A percentile compares a stretch with the other conserved stretches of the same genome.
phyloP scores from a whole-genome alignment of 2,329 filamentous ascomycete genomes.

The Aspergillus quadricinctus region DNA sequence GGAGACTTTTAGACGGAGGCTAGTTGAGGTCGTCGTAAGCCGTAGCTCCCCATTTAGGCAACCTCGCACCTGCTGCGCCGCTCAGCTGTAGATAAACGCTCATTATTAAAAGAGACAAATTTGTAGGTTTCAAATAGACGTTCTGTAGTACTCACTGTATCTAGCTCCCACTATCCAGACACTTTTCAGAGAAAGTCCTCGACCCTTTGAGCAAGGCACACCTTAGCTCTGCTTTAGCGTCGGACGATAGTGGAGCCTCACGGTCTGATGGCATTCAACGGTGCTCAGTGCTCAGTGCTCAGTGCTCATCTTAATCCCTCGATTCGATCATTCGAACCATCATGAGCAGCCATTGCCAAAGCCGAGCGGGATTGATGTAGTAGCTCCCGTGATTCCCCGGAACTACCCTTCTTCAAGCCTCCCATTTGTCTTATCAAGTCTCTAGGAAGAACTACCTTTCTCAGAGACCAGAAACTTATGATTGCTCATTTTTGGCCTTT shows the following conservation, averaged over 20 bases:
- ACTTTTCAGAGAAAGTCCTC: neutral
- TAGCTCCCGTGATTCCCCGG: constrained; percentile 14
- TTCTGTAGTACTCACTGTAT: neutral
- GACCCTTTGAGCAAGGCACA: neutral
- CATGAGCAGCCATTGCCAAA: constrained; percentile 12
- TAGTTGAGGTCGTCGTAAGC: neutral
- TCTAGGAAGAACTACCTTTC: neutral
- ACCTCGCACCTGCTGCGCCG: neutral
- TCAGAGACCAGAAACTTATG: too few relatives aligned
- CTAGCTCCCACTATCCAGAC: neutral
- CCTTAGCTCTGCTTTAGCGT: constrained; percentile 13
- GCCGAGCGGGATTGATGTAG: constrained; percentile 21
- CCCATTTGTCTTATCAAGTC: neutral
- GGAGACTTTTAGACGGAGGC: neutral
- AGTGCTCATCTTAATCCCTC: neutral
- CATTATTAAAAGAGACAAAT: neutral
- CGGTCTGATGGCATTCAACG: constrained; percentile 17
- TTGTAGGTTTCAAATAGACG: neutral
- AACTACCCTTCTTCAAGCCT: neutral
- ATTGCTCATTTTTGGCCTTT: neutral
- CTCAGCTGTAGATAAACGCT: neutral
- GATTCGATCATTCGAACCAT: neutral
- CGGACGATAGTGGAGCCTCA: constrained; percentile 8
- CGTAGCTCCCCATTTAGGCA: neutral
- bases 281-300: constrained; percentile 4